Conservation (phyloP, 2,329 filamentous ascomycete genomes). For the Pseudopithomyces chartarum region DNA sequence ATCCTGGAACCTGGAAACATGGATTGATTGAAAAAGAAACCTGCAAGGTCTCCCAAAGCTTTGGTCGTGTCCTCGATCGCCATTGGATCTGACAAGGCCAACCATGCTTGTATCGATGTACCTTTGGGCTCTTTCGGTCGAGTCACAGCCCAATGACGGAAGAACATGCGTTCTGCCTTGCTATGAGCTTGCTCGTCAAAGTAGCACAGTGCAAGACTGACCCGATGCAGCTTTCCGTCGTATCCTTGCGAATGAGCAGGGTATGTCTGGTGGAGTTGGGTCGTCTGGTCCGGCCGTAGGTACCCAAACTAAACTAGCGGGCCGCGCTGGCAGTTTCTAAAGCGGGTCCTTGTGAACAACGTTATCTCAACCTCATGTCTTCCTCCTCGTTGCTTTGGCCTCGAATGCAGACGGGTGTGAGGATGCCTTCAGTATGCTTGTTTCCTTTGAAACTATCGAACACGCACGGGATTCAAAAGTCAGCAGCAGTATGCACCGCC, state of each 20-base stretch:
- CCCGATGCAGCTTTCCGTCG: neutral
- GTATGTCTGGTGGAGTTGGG: neutral
- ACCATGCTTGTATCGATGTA: too few relatives aligned
- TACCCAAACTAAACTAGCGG: neutral
- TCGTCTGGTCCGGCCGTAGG: neutral
- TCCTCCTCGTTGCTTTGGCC: neutral
- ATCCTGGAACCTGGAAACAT: too few relatives aligned
- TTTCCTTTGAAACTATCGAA: neutral
- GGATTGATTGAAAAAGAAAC: too few relatives aligned
- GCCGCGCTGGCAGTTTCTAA: neutral
- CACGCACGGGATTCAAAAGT: neutral
- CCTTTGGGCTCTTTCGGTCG: neutral
- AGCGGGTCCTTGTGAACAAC: neutral
- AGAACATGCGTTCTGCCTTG: neutral
- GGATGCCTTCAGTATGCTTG: neutral
- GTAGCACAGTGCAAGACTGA: neutral
- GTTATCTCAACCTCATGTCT: neutral
- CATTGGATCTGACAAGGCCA: too few relatives aligned
- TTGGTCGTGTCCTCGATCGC: too few relatives aligned
- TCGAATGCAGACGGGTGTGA: neutral
- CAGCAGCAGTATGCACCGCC: neutral
- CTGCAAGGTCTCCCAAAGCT: too few relatives aligned
- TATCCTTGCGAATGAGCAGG: neutral
- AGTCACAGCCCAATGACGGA: neutral
- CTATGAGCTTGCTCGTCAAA: neutral